These are phyloP conservation scores for Hypoxylon sp. DNA, from an alignment of 2,329 filamentous ascomycete species.

Conservation along the genomic window DNA sequence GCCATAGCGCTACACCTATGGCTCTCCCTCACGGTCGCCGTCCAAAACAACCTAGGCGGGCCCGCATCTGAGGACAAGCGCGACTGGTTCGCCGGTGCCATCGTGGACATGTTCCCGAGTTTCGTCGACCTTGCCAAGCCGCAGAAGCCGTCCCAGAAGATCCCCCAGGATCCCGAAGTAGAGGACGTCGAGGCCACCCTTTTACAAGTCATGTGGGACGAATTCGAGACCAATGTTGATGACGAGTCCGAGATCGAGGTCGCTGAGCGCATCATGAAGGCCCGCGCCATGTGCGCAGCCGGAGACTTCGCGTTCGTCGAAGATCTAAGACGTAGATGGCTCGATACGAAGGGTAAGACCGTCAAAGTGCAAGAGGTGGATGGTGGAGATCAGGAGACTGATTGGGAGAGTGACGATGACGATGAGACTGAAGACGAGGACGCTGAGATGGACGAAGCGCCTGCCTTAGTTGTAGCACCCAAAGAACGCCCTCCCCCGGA, in stretches of 20 bases:
- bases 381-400: slow-evolving; percentile 55
- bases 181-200: slow-evolving; percentile 87
- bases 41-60: slow-evolving; percentile 90
- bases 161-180: slow-evolving; percentile 70
- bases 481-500: slow-evolving; percentile 77
- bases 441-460: slow-evolving; percentile 78
- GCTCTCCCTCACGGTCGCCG: slow-evolving; percentile 88
- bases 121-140: slow-evolving; percentile 63
- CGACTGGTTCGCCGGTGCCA: slow-evolving; percentile 93
- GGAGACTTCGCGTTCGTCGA: slow-evolving; percentile 76
- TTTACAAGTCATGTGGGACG: slow-evolving; percentile 92
- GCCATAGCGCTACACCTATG: slow-evolving; percentile 88
- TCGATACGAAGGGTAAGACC: slow-evolving; percentile 71
- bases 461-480: slow-evolving; percentile 67
- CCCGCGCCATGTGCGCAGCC: slow-evolving; percentile 73
- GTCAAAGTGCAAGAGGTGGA: slow-evolving; percentile 57
- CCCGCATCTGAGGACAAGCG: slow-evolving; percentile 86
- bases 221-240: slow-evolving; percentile 93
- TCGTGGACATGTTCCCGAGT: slow-evolving; percentile 83
- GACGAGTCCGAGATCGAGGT: slow-evolving; percentile 86
- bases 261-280: slow-evolving; percentile 77
- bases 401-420: slow-evolving; percentile 70
- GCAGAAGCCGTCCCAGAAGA: slow-evolving; percentile 39
- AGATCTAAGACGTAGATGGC: slow-evolving; percentile 72
- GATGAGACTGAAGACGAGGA: slow-evolving; percentile 72